These are phyloP conservation scores for Neurospora sp. DNA, from an alignment of 495 filamentous ascomycete species.

Conservation along the genomic window DNA sequence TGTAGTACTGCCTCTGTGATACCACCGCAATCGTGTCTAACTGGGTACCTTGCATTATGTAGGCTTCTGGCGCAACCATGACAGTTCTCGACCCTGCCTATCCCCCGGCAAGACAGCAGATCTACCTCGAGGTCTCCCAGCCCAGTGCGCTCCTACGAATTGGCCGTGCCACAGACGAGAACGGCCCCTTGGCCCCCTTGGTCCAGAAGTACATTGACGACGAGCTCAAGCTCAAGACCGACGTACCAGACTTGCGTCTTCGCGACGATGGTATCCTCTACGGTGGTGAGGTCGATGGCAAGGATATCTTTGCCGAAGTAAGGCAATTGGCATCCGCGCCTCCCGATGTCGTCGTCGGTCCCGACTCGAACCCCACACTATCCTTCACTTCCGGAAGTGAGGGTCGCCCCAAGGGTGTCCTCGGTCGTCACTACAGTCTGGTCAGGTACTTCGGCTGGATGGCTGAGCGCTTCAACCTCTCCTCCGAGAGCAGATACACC, in stretches of 20 bases:
- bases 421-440: slow-evolving; percentile 78
- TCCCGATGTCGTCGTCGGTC: slow-evolving; percentile 75
- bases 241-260: slow-evolving; percentile 68
- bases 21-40: background rate
- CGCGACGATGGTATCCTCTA: slow-evolving; percentile 61
- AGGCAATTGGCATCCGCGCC: slow-evolving; percentile 41
- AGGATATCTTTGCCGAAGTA: slow-evolving; percentile 55
- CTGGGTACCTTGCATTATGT: background rate
- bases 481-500: slow-evolving; percentile 67
- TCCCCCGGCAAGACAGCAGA: slow-evolving; percentile 76
- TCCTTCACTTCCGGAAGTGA: slow-evolving; percentile 82
- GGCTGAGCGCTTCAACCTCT: slow-evolving; percentile 68
- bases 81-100: slow-evolving; percentile 83
- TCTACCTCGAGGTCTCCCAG: slow-evolving; percentile 82
- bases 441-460: slow-evolving; percentile 92
- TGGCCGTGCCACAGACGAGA: slow-evolving; percentile 65
- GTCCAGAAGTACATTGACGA: slow-evolving; percentile 69
- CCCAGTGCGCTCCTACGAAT: slow-evolving; percentile 75
- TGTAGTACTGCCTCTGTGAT: background rate
- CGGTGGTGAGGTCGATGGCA: slow-evolving; percentile 54
- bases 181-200: slow-evolving; percentile 54
- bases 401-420: slow-evolving; percentile 65
- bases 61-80: slow-evolving; percentile 59
- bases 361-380: slow-evolving; percentile 76
- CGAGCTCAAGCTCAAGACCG: slow-evolving; percentile 60